Percentiles rank a stretch among this genome's conserved stretches.
phyloP scores from a whole-genome alignment of 768 basidiomycete species.

The Mycena rosella region DNA sequence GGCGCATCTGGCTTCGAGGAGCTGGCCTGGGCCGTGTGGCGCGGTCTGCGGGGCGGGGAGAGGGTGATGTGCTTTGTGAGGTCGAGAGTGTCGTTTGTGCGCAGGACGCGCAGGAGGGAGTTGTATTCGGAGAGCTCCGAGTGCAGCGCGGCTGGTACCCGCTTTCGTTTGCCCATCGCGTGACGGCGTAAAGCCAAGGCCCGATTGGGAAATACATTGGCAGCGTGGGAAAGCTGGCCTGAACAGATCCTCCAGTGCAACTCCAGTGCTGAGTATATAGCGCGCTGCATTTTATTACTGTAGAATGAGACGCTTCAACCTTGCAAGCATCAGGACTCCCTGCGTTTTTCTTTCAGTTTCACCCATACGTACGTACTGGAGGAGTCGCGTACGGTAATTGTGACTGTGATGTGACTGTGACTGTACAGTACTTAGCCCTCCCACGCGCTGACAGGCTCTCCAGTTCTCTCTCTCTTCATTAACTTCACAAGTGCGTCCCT shows the following conservation, averaged over 20 bases:
- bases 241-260: no score
- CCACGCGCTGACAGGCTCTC: no score
- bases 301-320: no score
- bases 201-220: background rate
- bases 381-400: no score
- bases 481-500: conserved; percentile 22
- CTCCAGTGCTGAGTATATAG: no score
- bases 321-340: no score
- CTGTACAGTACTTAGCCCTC: no score
- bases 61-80: conserved; percentile 63
- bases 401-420: no score
- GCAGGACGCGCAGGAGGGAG: conserved; percentile 73
- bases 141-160: conserved; percentile 68
- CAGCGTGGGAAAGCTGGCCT: conserved; percentile 3
- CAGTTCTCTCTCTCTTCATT: conserved; percentile 13
- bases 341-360: no score
- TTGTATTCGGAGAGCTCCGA: conserved; percentile 77
- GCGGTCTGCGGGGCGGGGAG: conserved; percentile 41
- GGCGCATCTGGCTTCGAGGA: background rate
- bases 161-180: conserved; percentile 50
- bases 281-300: no score
- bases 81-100: conserved; percentile 69
- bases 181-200: background rate
- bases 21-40: background rate
- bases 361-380: no score